Percentiles rank a stretch among this genome's conserved stretches.
These are phyloP conservation scores for Parastagonospora avenae DNA, from an alignment of 2,329 filamentous ascomycete genomes.

Conservation along the genomic window DNA sequence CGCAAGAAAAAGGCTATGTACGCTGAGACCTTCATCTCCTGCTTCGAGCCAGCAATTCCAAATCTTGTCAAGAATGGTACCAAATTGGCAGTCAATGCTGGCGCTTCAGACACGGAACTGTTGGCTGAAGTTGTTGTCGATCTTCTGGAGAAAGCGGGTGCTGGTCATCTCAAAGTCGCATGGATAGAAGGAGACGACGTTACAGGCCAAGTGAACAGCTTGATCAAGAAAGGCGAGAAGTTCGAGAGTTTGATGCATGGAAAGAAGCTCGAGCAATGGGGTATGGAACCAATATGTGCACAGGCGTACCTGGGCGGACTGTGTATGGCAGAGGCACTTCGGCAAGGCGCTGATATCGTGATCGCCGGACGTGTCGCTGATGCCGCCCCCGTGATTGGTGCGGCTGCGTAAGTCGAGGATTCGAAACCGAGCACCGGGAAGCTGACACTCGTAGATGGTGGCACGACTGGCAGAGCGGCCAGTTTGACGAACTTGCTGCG, in stretches of 20 bases:
- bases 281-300: slow-evolving; percentile 27
- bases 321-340: slow-evolving; percentile 34
- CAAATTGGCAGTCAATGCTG: slow-evolving; percentile 60
- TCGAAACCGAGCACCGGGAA: neutral
- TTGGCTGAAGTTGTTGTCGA: slow-evolving; percentile 18
- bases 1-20: slow-evolving; percentile 34
- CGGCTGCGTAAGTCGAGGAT: slow-evolving; percentile 44
- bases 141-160: slow-evolving; percentile 11
- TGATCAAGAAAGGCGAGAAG: slow-evolving; percentile 42
- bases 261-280: slow-evolving; percentile 43
- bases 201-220: slow-evolving; percentile 35
- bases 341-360: slow-evolving; percentile 37
- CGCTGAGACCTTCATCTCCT: slow-evolving; percentile 55
- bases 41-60: slow-evolving; percentile 39
- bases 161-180: slow-evolving; percentile 24
- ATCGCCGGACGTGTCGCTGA: slow-evolving; percentile 39
- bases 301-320: slow-evolving; percentile 19
- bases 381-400: slow-evolving; percentile 52
- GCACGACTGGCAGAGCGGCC: slow-evolving; percentile 54
- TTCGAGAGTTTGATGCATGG: slow-evolving; percentile 49
- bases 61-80: slow-evolving; percentile 24
- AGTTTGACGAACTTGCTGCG: slow-evolving; percentile 40
- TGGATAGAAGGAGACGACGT: slow-evolving; percentile 31
- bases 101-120: slow-evolving; percentile 58
- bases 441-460: slow-evolving; percentile 54